phyloP scores from a whole-genome alignment of 768 basidiomycete species.

The Tubosaeta sp. region DNA sequence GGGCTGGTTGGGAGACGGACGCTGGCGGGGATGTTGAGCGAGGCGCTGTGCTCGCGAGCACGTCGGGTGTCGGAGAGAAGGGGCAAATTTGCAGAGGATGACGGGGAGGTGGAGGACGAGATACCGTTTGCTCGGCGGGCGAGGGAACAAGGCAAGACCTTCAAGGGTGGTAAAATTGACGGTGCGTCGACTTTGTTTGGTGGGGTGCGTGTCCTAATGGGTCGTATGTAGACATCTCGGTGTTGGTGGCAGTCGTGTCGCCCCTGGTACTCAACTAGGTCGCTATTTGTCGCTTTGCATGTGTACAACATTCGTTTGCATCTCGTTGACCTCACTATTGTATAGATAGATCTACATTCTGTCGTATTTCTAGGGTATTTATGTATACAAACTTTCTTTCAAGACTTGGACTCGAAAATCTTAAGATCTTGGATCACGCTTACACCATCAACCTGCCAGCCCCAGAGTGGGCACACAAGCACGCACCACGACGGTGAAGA shows the following conservation, averaged over 20 bases:
- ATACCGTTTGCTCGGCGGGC: slow-evolving; percentile 86
- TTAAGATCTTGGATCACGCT: too few species aligned
- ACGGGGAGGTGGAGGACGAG: slow-evolving; percentile 40
- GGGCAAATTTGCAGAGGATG: slow-evolving; percentile 22
- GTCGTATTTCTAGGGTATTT: slow-evolving; percentile 6
- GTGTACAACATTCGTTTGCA: slow-evolving; percentile 23
- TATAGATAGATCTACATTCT: slow-evolving; percentile 24
- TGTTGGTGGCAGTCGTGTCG: slow-evolving; percentile 61
- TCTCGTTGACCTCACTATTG: slow-evolving; percentile 8
- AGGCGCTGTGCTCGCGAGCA: slow-evolving; percentile 79
- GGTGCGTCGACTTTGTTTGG: slow-evolving; percentile 41
- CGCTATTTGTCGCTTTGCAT: slow-evolving; percentile 13
- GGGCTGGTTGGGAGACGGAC: slow-evolving; percentile 44
- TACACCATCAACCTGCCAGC: too few species aligned
- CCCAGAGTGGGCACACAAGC: too few species aligned
- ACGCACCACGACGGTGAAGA: too few species aligned
- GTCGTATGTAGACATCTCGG: slow-evolving; percentile 51
- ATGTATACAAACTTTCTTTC: too few species aligned
- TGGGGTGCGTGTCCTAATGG: background rate
- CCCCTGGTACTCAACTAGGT: slow-evolving; percentile 28
- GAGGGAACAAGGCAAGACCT: slow-evolving; percentile 64
- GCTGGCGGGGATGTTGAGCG: slow-evolving; percentile 67
- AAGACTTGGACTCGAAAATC: too few species aligned
- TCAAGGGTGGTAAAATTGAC: slow-evolving; percentile 82
- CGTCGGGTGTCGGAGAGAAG: slow-evolving; percentile 59